Percentiles rank a stretch among this genome's conserved stretches.
Conservation (phyloP, 192 early-diverging fungal genomes). For the Coemansia sp. region DNA sequence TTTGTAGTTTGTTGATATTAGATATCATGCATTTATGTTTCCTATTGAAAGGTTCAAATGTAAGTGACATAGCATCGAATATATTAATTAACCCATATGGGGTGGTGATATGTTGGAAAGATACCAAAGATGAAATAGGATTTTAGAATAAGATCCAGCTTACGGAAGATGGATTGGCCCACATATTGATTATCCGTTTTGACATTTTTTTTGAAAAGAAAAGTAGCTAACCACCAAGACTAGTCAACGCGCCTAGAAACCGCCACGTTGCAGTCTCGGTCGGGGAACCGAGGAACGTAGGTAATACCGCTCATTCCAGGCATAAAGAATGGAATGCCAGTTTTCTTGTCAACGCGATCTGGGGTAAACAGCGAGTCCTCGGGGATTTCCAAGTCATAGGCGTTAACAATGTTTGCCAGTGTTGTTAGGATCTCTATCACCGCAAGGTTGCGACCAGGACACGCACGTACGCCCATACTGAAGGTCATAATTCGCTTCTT, state of each 20-base stretch:
- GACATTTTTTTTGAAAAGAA: no score
- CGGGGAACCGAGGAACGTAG: slow-evolving; percentile 32
- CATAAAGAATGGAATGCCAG: slow-evolving; percentile 26
- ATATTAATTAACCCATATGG: no score
- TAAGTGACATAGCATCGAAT: no score
- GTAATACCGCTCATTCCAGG: slow-evolving; percentile 18
- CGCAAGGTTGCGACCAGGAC: slow-evolving; percentile 45
- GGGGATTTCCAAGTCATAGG: slow-evolving; percentile 31
- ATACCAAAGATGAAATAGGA: no score
- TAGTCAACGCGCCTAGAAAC: slow-evolving; percentile 27
- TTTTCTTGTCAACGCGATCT: neutral
- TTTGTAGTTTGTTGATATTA: neutral
- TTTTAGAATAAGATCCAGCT: no score
- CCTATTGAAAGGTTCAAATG: no score
- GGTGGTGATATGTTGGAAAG: no score
- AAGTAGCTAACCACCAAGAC: neutral
- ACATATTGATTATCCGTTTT: no score
- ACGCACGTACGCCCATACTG: slow-evolving; percentile 38
- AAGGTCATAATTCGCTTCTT: slow-evolving; percentile 37
- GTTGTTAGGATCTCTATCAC: slow-evolving; percentile 37
- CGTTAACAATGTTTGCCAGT: slow-evolving; percentile 39
- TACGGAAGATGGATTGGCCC: no score
- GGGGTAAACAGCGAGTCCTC: slow-evolving; percentile 36
- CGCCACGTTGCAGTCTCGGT: slow-evolving; percentile 43
- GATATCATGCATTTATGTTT: neutral